Base-by-base conservation (phyloP, 1,284 basidiomycete species). In the Sporisorium reilianum region DNA sequence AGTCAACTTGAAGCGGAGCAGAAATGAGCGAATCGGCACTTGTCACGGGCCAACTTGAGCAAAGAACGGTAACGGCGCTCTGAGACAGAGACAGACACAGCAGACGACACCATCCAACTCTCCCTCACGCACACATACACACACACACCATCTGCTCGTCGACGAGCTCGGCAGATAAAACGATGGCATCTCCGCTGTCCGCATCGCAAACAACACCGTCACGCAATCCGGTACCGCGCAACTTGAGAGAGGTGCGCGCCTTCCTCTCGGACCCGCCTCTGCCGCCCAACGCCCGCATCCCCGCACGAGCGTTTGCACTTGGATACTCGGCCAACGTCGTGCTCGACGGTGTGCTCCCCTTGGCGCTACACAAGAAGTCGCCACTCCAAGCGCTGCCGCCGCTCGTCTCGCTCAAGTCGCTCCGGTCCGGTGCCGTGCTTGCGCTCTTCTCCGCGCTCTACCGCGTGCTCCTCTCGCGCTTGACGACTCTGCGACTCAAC, bases 401-500 rank as follows among this genome's bases (percentile, higher is more conserved):
- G 6, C 36, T 80, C 38, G 20, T 77, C 36, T 70, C 75, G 23
- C 36, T 64, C 30, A 61, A 65, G 25, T 70, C 75, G 22, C 18
- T 70, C 18, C 67, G 54, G 9, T 64, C 63, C 16, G 78, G 75
- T 23, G 34, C 61, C 3, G 63, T 65, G 23, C 45, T 80, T 2
- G 68, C 65, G 44, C 60, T 80, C 23, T 81, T 70, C 55, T 64
- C 79, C 16, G 49, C 63, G 26, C 48, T 81, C 20, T 81, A 81
- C 56, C 74, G 77, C 11, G 40, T 61, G 2, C 34, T 77, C 2
- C 59, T 77, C 18, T 50, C 69, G 5, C 52, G 55, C 11, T 30
- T 81, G 7, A 65, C 67, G 2, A 28, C 61, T 20, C 14, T 79
- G 3, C 67, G 78, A 6, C 50, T 65, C 6, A 40, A 55, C 5